Percentiles rank a stretch among this genome's conserved stretches.
Evolutionary conservation across 805 yeast species (phyloP).

Genomic region (Tetrapisispora namnaoensis): DNA sequence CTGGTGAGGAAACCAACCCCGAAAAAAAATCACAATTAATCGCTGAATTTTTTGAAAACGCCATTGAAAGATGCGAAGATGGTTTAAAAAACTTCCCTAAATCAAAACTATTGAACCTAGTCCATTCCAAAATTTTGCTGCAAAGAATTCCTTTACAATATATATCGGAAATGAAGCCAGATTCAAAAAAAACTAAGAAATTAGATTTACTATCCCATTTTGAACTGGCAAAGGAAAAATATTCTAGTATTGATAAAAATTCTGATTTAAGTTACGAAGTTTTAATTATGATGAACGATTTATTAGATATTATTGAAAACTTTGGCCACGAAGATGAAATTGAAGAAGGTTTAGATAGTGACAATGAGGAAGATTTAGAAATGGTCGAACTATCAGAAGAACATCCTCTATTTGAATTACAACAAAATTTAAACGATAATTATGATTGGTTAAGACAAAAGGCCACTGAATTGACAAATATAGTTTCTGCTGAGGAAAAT

Average conservation of each 20-base stretch:
- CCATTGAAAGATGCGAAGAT: constrained; percentile 54
- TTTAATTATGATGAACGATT: constrained; percentile 53
- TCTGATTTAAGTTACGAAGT: constrained; percentile 39
- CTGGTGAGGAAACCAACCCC: constrained; percentile 31
- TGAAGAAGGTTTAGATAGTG: constrained; percentile 53
- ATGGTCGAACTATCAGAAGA: constrained; percentile 32
- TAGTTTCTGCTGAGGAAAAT: constrained; percentile 9
- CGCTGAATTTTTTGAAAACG: constrained; percentile 53
- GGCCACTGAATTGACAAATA: constrained; percentile 13
- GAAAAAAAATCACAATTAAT: constrained; percentile 28
- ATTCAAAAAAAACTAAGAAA: constrained; percentile 24
- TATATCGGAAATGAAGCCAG: constrained; percentile 40
- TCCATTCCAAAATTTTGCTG: constrained; percentile 45
- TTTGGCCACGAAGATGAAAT: constrained; percentile 48
- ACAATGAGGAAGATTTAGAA: constrained; percentile 35
- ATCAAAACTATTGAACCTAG: constrained; percentile 39
- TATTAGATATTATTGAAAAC: constrained; percentile 55
- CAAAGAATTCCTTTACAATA: constrained; percentile 51
- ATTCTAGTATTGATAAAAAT: constrained; percentile 34
- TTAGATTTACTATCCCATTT: constrained; percentile 34
- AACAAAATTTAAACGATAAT: constrained; percentile 33
- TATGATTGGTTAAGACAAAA: constrained; percentile 39
- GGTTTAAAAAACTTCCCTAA: constrained; percentile 47
- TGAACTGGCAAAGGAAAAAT: constrained; percentile 38
- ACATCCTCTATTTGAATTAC: constrained; percentile 48